These are phyloP conservation scores for Eucalyptus rudis DNA, from an alignment of 345 rosid species.

Conservation along the genomic window DNA sequence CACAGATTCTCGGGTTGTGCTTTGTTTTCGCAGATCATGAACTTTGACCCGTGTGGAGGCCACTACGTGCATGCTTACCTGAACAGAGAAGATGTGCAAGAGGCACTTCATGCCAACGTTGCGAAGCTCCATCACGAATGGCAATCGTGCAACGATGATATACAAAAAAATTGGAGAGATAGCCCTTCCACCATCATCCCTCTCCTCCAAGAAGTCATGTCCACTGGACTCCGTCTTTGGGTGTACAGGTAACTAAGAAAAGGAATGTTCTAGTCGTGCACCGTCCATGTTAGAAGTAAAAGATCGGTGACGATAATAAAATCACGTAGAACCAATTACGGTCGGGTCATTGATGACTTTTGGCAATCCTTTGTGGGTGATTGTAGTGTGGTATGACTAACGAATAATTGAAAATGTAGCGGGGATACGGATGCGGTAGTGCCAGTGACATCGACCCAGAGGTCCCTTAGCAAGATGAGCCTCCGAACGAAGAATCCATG, in stretches of 20 bases:
- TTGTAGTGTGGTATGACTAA: neutral
- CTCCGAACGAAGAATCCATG: constrained; percentile 38
- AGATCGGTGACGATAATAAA: too few species aligned
- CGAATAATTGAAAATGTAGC: constrained; percentile 17
- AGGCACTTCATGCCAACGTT: constrained; percentile 67
- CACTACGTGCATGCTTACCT: constrained; percentile 50
- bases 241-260: constrained; percentile 31
- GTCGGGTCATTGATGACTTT: neutral
- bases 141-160: constrained; percentile 54
- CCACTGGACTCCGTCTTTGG: constrained; percentile 54
- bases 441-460: constrained; percentile 70
- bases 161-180: constrained; percentile 30
- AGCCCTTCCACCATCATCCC: constrained; percentile 66
- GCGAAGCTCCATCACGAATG: constrained; percentile 55
- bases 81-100: constrained; percentile 61
- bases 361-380: neutral
- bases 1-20: neutral
- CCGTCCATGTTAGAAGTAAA: neutral
- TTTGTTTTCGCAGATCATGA: constrained; percentile 10
- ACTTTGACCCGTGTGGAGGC: constrained; percentile 60
- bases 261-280: neutral
- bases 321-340: too few species aligned
- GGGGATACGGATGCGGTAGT: constrained; percentile 80
- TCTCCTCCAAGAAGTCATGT: constrained; percentile 41
- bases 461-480: constrained; percentile 52